Evolutionary conservation across 1,284 basidiomycete species (phyloP).

Genomic region (Tilletia caries): DNA sequence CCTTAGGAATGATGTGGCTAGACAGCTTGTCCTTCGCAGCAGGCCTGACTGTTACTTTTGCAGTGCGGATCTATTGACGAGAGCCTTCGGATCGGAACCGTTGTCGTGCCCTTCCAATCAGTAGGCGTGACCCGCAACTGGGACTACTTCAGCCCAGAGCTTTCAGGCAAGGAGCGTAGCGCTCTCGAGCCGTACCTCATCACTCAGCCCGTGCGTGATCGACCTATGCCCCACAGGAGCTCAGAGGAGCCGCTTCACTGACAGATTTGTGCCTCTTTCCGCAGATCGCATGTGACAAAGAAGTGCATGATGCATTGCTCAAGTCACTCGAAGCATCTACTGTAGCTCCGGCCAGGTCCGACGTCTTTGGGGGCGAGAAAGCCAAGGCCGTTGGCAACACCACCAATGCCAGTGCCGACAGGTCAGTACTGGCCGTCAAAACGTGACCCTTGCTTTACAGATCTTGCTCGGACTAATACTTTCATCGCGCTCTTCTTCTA

Average conservation of each 20-base stretch:
- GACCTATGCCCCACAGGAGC: background rate
- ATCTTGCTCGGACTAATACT: no score
- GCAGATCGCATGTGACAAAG: conserved; percentile 62
- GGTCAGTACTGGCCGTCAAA: conserved; percentile 13
- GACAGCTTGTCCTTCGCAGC: background rate
- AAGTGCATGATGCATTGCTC: conserved; percentile 57
- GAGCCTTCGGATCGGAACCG: conserved; percentile 65
- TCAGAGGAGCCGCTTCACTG: background rate
- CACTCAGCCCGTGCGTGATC: conserved; percentile 59
- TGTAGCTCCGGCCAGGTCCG: conserved; percentile 12
- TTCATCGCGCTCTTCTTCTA: conserved; percentile 37
- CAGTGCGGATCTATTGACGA: conserved; percentile 69
- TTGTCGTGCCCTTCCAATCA: conserved; percentile 68
- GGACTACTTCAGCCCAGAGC: conserved; percentile 60
- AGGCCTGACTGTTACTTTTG: background rate
- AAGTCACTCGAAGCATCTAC: conserved; percentile 23
- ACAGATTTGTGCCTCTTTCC: background rate
- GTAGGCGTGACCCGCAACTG: conserved; percentile 70
- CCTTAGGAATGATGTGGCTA: background rate
- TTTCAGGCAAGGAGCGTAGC: conserved; percentile 23
- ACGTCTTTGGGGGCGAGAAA: conserved; percentile 21
- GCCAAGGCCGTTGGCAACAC: conserved; percentile 31
- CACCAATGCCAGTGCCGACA: conserved; percentile 37
- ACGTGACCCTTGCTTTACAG: background rate
- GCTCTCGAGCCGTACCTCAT: conserved; percentile 63